Conservation (phyloP, 2,329 filamentous ascomycete species). For the Huntiella omanensis region DNA sequence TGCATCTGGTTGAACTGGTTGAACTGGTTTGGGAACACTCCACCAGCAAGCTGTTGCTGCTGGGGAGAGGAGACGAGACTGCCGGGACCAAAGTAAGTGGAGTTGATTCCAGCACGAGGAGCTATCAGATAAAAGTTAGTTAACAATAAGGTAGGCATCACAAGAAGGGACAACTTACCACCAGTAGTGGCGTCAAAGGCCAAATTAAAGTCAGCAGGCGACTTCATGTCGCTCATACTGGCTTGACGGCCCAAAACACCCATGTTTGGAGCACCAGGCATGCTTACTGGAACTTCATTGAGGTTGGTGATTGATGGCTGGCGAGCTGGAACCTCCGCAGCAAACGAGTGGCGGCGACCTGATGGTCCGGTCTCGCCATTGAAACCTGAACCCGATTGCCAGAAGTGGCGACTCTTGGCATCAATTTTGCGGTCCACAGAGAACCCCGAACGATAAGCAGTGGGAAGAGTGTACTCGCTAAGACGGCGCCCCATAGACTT, state of each 20-base stretch:
- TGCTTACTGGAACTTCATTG: constrained; percentile 6
- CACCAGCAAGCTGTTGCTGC: constrained; percentile 5
- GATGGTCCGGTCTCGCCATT: constrained; percentile 49
- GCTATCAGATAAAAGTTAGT: neutral
- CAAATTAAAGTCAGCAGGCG: constrained; percentile 6
- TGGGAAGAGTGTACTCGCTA: constrained; percentile 33
- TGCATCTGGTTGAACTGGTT: constrained; percentile 7
- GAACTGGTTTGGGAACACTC: constrained; percentile 17
- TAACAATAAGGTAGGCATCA: neutral
- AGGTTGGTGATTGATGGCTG: constrained; percentile 45
- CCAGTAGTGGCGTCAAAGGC: constrained; percentile 5
- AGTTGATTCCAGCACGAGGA: neutral
- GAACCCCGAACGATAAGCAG: constrained; percentile 28
- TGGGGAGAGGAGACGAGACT: constrained; percentile 7
- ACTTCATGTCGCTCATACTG: constrained; percentile 2
- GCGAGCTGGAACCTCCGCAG: constrained; percentile 40
- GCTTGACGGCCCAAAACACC: neutral
- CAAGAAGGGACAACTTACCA: neutral
- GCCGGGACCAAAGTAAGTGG: constrained; percentile 6
- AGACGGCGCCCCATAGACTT: constrained; percentile 31
- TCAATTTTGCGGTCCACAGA: constrained; percentile 43
- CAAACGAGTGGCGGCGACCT: constrained; percentile 57
- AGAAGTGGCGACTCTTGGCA: constrained; percentile 43
- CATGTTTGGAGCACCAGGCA: neutral
- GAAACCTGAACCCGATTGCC: constrained; percentile 55